A percentile compares a stretch with the other conserved stretches of the same genome.
Conservation (phyloP, 768 basidiomycete species). For the Auricularia sp. region DNA sequence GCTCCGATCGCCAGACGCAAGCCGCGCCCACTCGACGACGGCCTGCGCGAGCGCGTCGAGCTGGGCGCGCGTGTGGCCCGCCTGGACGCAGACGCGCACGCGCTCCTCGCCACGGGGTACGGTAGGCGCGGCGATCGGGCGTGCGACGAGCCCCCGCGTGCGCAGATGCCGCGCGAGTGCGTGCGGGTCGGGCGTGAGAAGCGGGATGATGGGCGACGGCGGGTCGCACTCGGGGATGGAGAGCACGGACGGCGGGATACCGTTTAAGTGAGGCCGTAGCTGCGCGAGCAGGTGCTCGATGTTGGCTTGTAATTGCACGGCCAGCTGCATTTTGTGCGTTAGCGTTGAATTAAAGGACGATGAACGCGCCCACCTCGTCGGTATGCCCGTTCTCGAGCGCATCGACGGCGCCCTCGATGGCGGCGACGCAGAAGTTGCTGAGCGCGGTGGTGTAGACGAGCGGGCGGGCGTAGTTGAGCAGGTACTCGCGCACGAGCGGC, state of each 20-base stretch:
- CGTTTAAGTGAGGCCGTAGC: constrained; percentile 27
- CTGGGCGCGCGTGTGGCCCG: constrained; percentile 57
- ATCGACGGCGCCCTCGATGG: constrained; percentile 71
- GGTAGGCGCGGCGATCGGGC: constrained; percentile 79
- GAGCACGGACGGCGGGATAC: constrained; percentile 19
- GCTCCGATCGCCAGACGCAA: no score
- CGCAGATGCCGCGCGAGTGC: constrained; percentile 62
- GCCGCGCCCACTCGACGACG: constrained; percentile 22
- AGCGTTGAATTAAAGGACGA: neutral
- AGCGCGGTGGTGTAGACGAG: constrained; percentile 88
- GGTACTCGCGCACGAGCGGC: constrained; percentile 64
- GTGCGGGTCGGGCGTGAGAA: constrained; percentile 69
- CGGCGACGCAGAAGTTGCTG: constrained; percentile 64
- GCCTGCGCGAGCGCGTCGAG: constrained; percentile 47
- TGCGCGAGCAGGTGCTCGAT: constrained; percentile 24
- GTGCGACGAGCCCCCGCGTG: constrained; percentile 40
- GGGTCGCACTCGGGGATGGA: constrained; percentile 6
- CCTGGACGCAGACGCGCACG: constrained; percentile 81
- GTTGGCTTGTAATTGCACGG: constrained; percentile 19
- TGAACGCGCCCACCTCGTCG: constrained; percentile 35
- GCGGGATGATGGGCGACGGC: constrained; percentile 73
- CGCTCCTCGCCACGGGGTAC: constrained; percentile 81
- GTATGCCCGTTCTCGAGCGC: constrained; percentile 61
- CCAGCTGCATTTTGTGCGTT: constrained; percentile 10
- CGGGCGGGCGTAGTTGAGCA: constrained; percentile 86